Evolutionary conservation across 1,284 basidiomycete species (phyloP).

Genomic region (Puccinia coronata): DNA sequence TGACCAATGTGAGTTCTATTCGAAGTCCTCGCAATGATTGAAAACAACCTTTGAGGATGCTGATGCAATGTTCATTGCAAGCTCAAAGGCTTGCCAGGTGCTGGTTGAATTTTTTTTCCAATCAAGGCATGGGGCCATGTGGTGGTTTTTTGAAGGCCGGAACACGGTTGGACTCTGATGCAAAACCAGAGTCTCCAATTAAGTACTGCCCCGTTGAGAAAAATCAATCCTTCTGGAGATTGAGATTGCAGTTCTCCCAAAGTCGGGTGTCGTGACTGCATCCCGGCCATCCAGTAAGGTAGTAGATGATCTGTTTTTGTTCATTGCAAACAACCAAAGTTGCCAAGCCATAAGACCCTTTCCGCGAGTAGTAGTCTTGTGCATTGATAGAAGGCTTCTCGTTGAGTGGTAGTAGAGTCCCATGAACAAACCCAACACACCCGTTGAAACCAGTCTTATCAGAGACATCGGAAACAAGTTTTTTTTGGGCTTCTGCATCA

Average conservation of each 20-base stretch:
- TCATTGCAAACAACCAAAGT: background rate
- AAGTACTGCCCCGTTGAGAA: too few relatives aligned
- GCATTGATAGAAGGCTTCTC: slow-evolving; percentile 2
- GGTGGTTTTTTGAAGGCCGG: too few relatives aligned
- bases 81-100: too few relatives aligned
- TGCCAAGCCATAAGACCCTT: background rate
- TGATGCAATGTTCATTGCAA: background rate
- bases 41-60: slow-evolving; percentile 9
- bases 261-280: background rate
- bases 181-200: slow-evolving; percentile 4
- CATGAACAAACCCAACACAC: slow-evolving; percentile 24
- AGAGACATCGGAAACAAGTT: background rate
- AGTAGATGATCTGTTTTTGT: background rate
- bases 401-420: slow-evolving; percentile 8
- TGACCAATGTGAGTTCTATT: background rate
- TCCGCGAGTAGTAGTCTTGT: slow-evolving; percentile 1
- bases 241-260: background rate
- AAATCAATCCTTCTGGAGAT: background rate
- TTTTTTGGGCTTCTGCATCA: background rate
- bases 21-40: background rate
- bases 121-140: too few relatives aligned
- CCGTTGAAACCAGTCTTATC: background rate
- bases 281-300: slow-evolving; percentile 25
- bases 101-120: too few relatives aligned
- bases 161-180: background rate